These are phyloP conservation scores for Elaeagnus macrophylla DNA, from an alignment of 306 rosid species.

Conservation along the genomic window DNA sequence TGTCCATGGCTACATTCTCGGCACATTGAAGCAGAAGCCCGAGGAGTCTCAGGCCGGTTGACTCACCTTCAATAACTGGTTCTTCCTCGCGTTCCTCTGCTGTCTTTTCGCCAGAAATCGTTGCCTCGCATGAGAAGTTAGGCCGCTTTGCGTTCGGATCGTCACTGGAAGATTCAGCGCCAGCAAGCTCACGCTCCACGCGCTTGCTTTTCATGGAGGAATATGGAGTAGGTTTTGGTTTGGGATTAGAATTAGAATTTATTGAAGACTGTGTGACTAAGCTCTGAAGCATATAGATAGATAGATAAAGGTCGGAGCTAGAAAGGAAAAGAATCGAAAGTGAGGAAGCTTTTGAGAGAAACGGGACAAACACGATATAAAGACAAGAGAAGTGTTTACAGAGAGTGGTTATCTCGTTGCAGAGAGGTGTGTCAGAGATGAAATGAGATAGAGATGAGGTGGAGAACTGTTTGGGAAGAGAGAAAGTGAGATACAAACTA, in stretches of 20 bases:
- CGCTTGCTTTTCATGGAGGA: constrained; percentile 74
- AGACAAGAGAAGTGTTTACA: constrained; percentile 14
- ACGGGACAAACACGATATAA: constrained; percentile 45
- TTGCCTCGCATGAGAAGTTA: constrained; percentile 26
- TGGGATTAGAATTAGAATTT: constrained; percentile 14
- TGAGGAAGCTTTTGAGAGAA: constrained; percentile 35
- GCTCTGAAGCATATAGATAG: constrained; percentile 89
- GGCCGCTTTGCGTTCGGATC: constrained; percentile 38
- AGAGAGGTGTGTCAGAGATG: constrained; percentile 39
- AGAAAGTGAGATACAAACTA: constrained; percentile 5
- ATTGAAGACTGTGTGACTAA: constrained; percentile 60
- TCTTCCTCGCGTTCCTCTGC: constrained; percentile 24
- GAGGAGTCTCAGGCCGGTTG: constrained; percentile 56
- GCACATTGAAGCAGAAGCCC: constrained; percentile 92
- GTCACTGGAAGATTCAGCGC: constrained; percentile 18
- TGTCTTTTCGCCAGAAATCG: constrained; percentile 27
- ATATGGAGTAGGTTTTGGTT: constrained; percentile 24
- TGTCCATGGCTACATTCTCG: constrained; percentile 78
- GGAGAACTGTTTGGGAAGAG: constrained; percentile 25
- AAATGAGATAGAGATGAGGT: neutral
- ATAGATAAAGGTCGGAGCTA: constrained; percentile 3
- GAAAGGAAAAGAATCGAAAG: constrained; percentile 35
- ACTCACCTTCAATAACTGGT: constrained; percentile 30
- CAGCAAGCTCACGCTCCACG: constrained; percentile 28
- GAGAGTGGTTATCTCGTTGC: constrained; percentile 28